A percentile compares a stretch with the other conserved stretches of the same genome.
phyloP scores from a whole-genome alignment of 1,139 yeast genomes.

The Entelexis paramagnoliae region DNA sequence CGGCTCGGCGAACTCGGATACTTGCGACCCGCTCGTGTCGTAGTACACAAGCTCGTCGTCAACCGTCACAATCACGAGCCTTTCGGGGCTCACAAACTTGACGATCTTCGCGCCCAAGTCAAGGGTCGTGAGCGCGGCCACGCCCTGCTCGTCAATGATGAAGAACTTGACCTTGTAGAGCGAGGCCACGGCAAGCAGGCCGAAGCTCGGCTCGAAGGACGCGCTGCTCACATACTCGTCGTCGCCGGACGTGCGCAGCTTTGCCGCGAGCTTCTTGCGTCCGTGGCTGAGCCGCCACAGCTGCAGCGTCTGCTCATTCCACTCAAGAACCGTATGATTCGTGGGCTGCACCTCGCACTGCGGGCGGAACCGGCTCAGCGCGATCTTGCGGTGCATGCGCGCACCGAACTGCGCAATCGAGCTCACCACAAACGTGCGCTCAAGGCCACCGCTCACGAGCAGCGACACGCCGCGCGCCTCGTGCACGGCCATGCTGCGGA shows the following conservation, averaged over 20 bases:
- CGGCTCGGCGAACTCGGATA: conserved; percentile 37
- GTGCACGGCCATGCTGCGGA: conserved; percentile 59
- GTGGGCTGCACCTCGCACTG: conserved; percentile 40
- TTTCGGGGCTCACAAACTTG: conserved; percentile 35
- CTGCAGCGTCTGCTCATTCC: conserved; percentile 76
- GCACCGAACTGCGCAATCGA: conserved; percentile 48
- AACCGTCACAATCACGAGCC: conserved; percentile 49
- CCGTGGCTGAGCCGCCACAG: conserved; percentile 53
- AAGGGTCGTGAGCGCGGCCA: conserved; percentile 24
- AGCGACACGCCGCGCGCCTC: conserved; percentile 55
- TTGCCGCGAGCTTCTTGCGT: conserved; percentile 22
- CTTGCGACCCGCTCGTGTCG: conserved; percentile 12
- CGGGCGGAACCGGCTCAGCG: conserved; percentile 49
- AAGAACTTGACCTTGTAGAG: conserved; percentile 60
- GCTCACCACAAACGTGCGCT: conserved; percentile 63
- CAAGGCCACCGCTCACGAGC: conserved; percentile 84
- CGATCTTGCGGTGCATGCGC: conserved; percentile 63
- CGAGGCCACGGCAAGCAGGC: conserved; percentile 63
- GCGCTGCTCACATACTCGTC: conserved; percentile 74
- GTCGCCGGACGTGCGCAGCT: conserved; percentile 28
- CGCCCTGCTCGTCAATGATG: conserved; percentile 25
- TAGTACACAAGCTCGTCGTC: conserved; percentile 37
- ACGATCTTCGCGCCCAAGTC: conserved; percentile 46
- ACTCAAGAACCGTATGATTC: conserved; percentile 44
- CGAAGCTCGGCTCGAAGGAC: conserved; percentile 46